phyloP scores from a whole-genome alignment of 805 yeast genomes.

The Lachancea thermotolerans region DNA sequence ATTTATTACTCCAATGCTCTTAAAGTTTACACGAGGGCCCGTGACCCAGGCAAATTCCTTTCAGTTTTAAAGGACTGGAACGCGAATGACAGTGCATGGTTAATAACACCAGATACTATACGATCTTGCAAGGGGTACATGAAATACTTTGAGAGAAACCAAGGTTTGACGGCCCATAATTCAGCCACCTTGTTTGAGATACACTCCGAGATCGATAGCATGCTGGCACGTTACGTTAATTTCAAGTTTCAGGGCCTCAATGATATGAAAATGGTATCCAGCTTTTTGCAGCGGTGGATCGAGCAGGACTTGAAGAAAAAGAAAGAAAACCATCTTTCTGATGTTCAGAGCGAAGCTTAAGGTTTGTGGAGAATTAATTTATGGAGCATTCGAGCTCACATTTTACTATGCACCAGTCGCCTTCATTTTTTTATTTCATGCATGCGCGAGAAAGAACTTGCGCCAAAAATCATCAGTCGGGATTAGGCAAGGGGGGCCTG shows the following conservation, averaged over 20 bases:
- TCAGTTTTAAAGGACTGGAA: slow-evolving; percentile 23
- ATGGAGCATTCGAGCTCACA: too few species aligned
- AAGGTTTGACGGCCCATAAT: background rate
- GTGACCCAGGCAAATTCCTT: slow-evolving; percentile 12
- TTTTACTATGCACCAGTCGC: background rate
- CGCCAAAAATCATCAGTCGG: too few species aligned
- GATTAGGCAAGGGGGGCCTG: too few species aligned
- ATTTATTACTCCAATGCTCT: slow-evolving; percentile 19
- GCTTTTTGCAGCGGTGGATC: slow-evolving; percentile 19
- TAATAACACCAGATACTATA: slow-evolving; percentile 16
- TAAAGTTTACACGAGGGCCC: slow-evolving; percentile 13
- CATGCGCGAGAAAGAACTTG: slow-evolving; percentile 1
- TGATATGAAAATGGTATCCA: slow-evolving; percentile 12
- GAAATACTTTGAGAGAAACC: slow-evolving; percentile 15
- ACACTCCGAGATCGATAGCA: slow-evolving; percentile 10
- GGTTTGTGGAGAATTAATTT: too few species aligned
- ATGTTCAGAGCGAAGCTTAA: too few species aligned
- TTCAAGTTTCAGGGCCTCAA: slow-evolving; percentile 22
- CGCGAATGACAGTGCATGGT: slow-evolving; percentile 13
- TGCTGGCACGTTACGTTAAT: slow-evolving; percentile 16
- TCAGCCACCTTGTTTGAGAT: slow-evolving; percentile 8
- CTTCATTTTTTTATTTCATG: background rate
- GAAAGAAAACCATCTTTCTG: background rate
- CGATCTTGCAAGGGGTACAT: slow-evolving; percentile 19
- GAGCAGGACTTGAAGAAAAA: slow-evolving; percentile 9